A percentile compares a stretch with the other conserved stretches of the same genome.
Conservation (phyloP, 2,329 filamentous ascomycete genomes). For the Byssothecium circinans region DNA sequence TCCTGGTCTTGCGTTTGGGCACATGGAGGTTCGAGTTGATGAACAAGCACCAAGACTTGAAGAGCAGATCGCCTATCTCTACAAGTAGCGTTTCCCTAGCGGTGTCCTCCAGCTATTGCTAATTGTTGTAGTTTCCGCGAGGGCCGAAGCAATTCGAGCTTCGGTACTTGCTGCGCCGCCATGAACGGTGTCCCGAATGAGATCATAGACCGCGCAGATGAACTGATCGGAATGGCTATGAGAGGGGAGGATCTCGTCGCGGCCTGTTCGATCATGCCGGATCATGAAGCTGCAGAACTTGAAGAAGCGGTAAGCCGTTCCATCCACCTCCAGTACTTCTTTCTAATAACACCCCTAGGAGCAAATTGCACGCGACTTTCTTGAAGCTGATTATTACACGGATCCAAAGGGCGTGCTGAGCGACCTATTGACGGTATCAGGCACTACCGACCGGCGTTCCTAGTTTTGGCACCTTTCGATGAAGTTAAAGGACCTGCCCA, state of each 20-base stretch:
- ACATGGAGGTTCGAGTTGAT: conserved; percentile 72
- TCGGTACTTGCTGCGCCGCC: conserved; percentile 81
- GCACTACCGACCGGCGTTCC: conserved; percentile 10
- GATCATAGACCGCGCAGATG: conserved; percentile 75
- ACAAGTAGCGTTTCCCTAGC: conserved; percentile 52
- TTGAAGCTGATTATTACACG: conserved; percentile 40
- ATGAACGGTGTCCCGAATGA: conserved; percentile 77
- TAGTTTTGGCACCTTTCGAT: not conserved
- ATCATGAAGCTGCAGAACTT: conserved; percentile 66
- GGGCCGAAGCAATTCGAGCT: conserved; percentile 77
- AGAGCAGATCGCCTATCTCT: conserved; percentile 73
- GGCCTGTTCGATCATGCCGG: conserved; percentile 68
- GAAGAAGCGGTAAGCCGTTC: conserved; percentile 60
- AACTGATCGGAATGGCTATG: conserved; percentile 67
- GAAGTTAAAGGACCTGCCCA: too few relatives aligned
- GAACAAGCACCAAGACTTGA: conserved; percentile 53
- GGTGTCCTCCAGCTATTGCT: conserved; percentile 6
- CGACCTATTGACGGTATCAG: conserved; percentile 38
- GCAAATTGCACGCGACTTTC: conserved; percentile 47
- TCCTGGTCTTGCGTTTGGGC: conserved; percentile 60
- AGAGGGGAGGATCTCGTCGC: conserved; percentile 75
- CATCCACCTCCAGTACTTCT: not conserved
- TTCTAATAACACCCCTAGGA: conserved; percentile 34
- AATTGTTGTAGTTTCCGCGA: conserved; percentile 48
- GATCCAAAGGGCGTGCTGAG: conserved; percentile 42